Evolutionary conservation across 2,329 filamentous ascomycete species (phyloP).

Genomic region (Penicillium sumatraense): DNA sequence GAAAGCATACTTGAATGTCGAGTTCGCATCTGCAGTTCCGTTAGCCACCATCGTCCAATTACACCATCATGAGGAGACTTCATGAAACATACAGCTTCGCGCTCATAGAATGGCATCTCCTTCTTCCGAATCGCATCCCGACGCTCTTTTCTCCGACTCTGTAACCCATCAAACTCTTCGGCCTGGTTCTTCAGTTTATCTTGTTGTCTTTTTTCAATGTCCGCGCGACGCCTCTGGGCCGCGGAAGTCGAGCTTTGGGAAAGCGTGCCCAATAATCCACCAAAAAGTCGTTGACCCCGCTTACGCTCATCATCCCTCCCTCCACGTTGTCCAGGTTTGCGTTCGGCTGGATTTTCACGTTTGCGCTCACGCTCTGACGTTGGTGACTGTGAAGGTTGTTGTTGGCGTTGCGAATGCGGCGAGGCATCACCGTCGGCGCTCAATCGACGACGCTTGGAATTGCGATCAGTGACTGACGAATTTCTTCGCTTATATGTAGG

Average conservation of each 20-base stretch:
- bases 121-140: conserved; percentile 64
- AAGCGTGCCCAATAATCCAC: conserved; percentile 76
- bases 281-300: conserved; percentile 83
- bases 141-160: conserved; percentile 67
- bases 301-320: conserved; percentile 76
- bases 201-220: conserved; percentile 81
- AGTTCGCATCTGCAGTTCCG: conserved; percentile 66
- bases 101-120: conserved; percentile 77
- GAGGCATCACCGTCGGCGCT: conserved; percentile 39
- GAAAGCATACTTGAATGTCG: conserved; percentile 74
- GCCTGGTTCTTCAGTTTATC: conserved; percentile 78
- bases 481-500: conserved; percentile 56
- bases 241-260: conserved; percentile 70
- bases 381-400: conserved; percentile 30
- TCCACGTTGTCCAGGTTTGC: conserved; percentile 31
- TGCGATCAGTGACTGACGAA: conserved; percentile 57
- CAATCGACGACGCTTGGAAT: conserved; percentile 58
- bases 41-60: not conserved
- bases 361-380: not conserved
- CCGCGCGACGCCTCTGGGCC: conserved; percentile 71
- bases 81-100: conserved; percentile 67
- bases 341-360: not conserved
- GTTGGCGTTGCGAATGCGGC: conserved; percentile 27
- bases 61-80: not conserved
- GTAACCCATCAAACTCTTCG: conserved; percentile 70